phyloP scores from a whole-genome alignment of 257 asterid species.

The Leptodermis oblonga region DNA sequence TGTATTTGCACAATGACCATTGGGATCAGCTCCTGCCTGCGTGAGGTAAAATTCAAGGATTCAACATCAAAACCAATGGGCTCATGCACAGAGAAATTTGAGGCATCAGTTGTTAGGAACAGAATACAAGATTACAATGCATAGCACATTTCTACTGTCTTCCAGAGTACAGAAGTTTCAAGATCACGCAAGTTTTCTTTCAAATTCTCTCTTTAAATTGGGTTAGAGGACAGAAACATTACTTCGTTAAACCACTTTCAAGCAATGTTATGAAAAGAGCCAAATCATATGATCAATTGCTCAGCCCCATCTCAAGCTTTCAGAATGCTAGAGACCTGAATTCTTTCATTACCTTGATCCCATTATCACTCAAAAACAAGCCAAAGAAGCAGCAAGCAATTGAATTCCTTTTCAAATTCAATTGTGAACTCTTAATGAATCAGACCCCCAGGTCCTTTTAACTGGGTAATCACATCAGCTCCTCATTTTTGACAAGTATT shows the following conservation, averaged over 20 bases:
- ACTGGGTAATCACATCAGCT: no score
- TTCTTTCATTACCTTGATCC: neutral
- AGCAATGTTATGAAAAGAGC: neutral
- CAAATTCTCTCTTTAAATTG: neutral
- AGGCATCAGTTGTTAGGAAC: neutral
- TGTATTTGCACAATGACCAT: neutral
- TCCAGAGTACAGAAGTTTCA: neutral
- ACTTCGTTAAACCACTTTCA: neutral
- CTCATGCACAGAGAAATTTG: neutral
- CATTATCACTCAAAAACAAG: neutral
- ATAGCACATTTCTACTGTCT: neutral
- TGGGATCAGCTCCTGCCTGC: constrained; percentile 18
- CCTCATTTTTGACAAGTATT: no score
- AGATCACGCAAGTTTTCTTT: neutral
- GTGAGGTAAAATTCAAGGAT: neutral
- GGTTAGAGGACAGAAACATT: neutral
- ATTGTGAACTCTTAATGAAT: neutral
- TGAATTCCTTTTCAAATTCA: neutral
- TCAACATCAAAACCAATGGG: neutral
- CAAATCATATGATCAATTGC: neutral
- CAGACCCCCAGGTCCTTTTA: no score
- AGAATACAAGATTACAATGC: neutral
- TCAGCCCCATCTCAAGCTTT: neutral
- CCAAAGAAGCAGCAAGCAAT: neutral
- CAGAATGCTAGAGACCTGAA: neutral